Base-by-base conservation (phyloP, 495 filamentous ascomycete genomes). In the Aspergillus sclerotioniger region DNA sequence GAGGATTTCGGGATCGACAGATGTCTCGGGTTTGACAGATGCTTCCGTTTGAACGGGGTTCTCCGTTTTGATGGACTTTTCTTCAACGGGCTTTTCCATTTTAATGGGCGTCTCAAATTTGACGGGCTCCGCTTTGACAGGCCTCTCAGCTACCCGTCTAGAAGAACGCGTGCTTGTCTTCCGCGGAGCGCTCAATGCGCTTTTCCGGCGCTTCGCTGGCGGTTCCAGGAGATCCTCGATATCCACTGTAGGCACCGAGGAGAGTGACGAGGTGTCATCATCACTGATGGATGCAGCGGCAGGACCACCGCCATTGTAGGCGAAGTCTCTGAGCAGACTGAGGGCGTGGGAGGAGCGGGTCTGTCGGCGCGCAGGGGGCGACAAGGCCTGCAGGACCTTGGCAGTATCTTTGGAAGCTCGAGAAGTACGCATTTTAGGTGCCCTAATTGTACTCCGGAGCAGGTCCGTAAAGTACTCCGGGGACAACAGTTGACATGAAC, bases 141-240 rank as follows among this genome's bases (percentile, higher is more conserved):
- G 25, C 25, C 25, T 25, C 25, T 25, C 25, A 25, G 25, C 25
- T 25, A 25, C 25, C 25, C 25, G 25, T 25, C 25, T 25, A 25
- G 25, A 25, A 25, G 25, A 25, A 5, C 57, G 35, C 32, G 19
- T 48, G 35, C 67, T 66, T 45, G 57, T 35, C 28, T 43, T 60
- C 10, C 56, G 20, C 37, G 45, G 21, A 37, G n/a, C n/a, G 48
- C 32, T 59, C 25, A 63, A 43, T 37, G 63, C 71, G 56, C 76
- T 76, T 61, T 82, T 88, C 46, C 76, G 83, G 66, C 82, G 84
- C 65, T 77, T 82, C 10, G 68, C 29, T 8, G 70, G 61, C 0
- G 75, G 67, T 31, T 71, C 72, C 49, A 84, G 60, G n/a, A 81
- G 70, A 68, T 89, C 87, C 74, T 90, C 87, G 58, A 88, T 88